Evolutionary conservation across 2,329 filamentous ascomycete species (phyloP).

Genomic region (Neofusicoccum sp.): DNA sequence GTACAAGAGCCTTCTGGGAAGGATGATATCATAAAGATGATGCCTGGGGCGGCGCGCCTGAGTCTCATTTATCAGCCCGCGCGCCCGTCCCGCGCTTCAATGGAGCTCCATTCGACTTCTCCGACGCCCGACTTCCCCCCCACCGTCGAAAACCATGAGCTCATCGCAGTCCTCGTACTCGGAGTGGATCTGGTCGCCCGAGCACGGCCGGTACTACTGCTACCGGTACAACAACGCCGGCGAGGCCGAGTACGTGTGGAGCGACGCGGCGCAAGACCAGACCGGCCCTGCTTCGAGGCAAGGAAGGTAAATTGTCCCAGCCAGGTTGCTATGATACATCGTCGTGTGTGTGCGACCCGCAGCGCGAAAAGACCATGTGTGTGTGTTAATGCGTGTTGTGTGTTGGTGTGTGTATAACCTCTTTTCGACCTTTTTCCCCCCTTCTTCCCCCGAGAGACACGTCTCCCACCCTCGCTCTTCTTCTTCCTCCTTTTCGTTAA

Average conservation of each 20-base stretch:
- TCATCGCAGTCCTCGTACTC: background rate
- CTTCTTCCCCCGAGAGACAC: no score
- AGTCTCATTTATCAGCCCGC: background rate
- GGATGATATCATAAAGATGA: conserved; percentile 11
- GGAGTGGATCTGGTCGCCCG: background rate
- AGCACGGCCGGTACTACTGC: conserved; percentile 8
- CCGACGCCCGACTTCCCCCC: background rate
- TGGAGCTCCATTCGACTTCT: background rate
- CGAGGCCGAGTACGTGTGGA: background rate
- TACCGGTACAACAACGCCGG: background rate
- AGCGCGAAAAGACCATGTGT: background rate
- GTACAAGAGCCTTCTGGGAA: conserved; percentile 13
- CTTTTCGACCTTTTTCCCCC: background rate
- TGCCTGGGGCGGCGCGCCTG: background rate
- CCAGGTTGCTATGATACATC: background rate
- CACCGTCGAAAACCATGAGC: background rate
- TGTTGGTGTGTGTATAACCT: background rate
- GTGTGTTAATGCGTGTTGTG: background rate
- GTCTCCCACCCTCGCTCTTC: background rate
- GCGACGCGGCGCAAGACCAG: background rate
- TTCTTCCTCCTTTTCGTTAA: background rate
- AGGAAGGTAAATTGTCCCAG: conserved; percentile 10
- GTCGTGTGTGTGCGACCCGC: background rate
- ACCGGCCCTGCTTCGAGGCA: background rate
- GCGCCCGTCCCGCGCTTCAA: background rate